Base-by-base conservation (phyloP, 176 grass and related monocot species). In the Areca catechu region DNA sequence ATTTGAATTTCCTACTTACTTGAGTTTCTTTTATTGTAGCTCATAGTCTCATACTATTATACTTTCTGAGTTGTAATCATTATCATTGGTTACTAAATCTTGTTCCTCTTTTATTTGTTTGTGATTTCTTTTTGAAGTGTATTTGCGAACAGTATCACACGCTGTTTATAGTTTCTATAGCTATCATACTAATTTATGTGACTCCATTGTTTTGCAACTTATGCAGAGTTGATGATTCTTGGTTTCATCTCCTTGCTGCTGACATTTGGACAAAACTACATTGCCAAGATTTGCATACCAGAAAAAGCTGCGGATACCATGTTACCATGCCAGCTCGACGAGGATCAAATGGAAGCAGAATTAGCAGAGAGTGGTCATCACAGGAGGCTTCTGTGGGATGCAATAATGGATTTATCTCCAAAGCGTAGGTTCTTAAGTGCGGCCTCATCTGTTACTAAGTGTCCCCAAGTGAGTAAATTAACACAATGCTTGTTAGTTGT, bases 161-260 rank as follows among this genome's bases (percentile, higher is more conserved):
- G 14, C 34, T 12, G 7, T 43, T 12, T 43, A 43, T 43, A 43
- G 7, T 12, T 43, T 43, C 10, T 43, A 43, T 43, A 3, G 34
- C 12, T 43, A 43, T 29, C 27, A 12, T 9, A 10, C 34, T 43
- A 43, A 43, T 43, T 43, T 43, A 43, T 14, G 34, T 43, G 34
- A 9, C 34, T 43, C 34, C 34, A 43, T 43, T 12, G 9, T 9
- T 14, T 43, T 7, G 34, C 34, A 12, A 43, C 14, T 43, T 1
- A 43, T 43, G 48, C 72, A 81, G 92, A 97, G 63, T 66, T 97
- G 57, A 97, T 97, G 93, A 65, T 97, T 73, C 83, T 97, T 15
- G 86, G 93, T 16, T 97, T 97, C 75, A 88, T 97, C 65, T 97
- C 93, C 49, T 83, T 91, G 22, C 75, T 91, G 15, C 93, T 97